These are phyloP conservation scores for Leishmania mexicana DNA, from an alignment of 208 protist genomes.

Conservation along the genomic window DNA sequence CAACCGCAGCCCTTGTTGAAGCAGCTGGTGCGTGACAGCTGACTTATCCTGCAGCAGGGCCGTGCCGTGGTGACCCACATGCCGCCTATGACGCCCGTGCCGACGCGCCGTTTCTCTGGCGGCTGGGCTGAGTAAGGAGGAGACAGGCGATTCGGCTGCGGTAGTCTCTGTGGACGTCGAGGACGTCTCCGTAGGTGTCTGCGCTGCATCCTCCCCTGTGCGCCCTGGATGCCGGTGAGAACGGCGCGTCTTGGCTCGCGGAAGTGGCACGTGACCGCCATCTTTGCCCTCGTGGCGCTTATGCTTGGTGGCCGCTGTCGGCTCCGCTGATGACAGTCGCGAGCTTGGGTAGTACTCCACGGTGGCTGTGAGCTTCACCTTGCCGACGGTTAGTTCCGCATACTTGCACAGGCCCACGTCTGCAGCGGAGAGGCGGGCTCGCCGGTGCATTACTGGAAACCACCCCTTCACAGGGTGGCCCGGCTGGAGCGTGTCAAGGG, in stretches of 20 bases:
- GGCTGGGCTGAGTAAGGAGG: neutral
- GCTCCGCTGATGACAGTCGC: neutral
- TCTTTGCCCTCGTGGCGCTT: slow-evolving; percentile 17
- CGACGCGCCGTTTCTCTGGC: neutral
- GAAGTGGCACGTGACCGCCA: slow-evolving; percentile 4
- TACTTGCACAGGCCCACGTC: neutral
- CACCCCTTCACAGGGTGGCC: slow-evolving; percentile 60
- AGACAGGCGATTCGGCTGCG: slow-evolving; percentile 1
- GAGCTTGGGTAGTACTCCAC: slow-evolving; percentile 45
- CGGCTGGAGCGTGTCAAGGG: slow-evolving; percentile 46
- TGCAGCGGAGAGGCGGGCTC: slow-evolving; percentile 3
- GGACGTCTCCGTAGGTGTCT: neutral
- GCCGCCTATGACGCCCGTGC: neutral
- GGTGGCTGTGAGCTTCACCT: slow-evolving; percentile 56
- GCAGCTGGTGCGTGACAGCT: slow-evolving; percentile 32
- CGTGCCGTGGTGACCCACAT: neutral
- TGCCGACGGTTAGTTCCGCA: slow-evolving; percentile 38
- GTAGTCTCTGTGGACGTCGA: slow-evolving; percentile 6
- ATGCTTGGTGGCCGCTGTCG: slow-evolving; percentile 14
- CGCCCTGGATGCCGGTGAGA: slow-evolving; percentile 19
- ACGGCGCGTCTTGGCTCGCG: slow-evolving; percentile 28
- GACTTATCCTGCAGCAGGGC: slow-evolving; percentile 13
- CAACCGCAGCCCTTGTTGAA: slow-evolving; percentile 44
- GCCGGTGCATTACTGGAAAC: slow-evolving; percentile 68
- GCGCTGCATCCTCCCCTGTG: neutral